Base-by-base conservation (phyloP, 2,329 filamentous ascomycete species). In the Xylaria sp. region DNA sequence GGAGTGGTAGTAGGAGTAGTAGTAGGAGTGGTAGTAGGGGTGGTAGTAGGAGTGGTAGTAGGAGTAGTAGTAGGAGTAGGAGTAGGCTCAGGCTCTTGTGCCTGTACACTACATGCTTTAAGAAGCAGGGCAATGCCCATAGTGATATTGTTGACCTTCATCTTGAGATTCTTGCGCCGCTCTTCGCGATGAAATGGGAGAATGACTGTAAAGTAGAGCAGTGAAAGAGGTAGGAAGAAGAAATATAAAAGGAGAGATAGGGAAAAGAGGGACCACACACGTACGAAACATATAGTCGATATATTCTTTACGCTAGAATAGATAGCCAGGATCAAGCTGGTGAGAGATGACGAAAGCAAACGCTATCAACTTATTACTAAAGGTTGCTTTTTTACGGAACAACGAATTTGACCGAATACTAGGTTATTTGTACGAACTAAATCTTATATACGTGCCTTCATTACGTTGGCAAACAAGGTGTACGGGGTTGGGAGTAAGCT, bases 91-190 rank as follows among this genome's bases (percentile, higher is more conserved):
- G 2, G 23, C 23, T 23, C 13, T n/a, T 57, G 38, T 28, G 51
- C 51, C 11, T 49, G 17, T 7, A 26, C 38, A n/a, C 3, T 28
- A 56, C 31, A 51, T 26, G 46, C 26, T 20, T 46, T n/a, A 20
- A 20, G 42, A 20, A 63, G 20, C n/a, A 66, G n/a, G n/a, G 62
- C 60, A 36, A 67, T 23, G 38, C 28, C 26, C 6, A 71, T n/a
- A 46, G 26, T 3, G 23, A 67, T 40, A n/a, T n/a, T 48, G 40
- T 20, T 42, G 57, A 53, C 9, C 48, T 60, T 71, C 66, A 72
- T 70, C 15, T 65, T 69, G 46, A 59, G 26, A 46, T 15, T 23
- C 42, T 23, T 49, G 26, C 20, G 48, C 15, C 44, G 11, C 33
- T 56, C 15, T 7, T n/a, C 6, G 49, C 33, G 31, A 11, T 53